Percentiles rank a stretch among this genome's conserved stretches.
Conservation (phyloP, 1,139 yeast species). For the Blastobotrys capitulatus region DNA sequence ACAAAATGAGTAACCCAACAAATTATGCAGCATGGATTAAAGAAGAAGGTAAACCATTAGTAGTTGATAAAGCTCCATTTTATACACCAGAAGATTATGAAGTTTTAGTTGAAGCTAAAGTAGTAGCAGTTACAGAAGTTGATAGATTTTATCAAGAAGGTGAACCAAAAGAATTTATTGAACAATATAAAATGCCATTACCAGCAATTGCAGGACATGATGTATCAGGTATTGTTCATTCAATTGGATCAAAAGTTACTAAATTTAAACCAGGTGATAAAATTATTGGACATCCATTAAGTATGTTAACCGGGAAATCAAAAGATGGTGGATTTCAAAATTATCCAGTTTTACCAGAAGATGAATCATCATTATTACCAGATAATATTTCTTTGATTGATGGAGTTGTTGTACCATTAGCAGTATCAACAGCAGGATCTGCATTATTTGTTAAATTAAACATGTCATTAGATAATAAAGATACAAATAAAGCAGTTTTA, state of each 20-base stretch:
- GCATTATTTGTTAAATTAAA: not conserved
- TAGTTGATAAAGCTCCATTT: not conserved
- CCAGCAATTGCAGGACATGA: constrained; percentile 32
- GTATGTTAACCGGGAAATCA: not conserved
- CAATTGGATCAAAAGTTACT: constrained; percentile 50
- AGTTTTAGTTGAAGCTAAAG: constrained; percentile 49
- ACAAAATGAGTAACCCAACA: not conserved
- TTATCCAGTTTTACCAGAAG: constrained; percentile 34
- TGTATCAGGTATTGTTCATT: constrained; percentile 51
- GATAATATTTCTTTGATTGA: not conserved
- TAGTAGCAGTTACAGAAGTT: constrained; percentile 66
- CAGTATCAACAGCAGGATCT: not conserved
- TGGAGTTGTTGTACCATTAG: not conserved
- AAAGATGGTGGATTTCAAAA: constrained; percentile 46
- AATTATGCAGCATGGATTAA: not conserved
- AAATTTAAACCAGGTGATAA: constrained; percentile 49
- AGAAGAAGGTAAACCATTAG: not conserved
- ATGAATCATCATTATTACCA: not conserved
- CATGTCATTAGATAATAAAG: no score
- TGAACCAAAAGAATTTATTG: constrained; percentile 29
- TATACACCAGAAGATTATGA: constrained; percentile 29
- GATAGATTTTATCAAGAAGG: constrained; percentile 61
- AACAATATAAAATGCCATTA: constrained; percentile 42
- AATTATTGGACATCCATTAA: constrained; percentile 27
- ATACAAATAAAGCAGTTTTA: not conserved